Percentiles rank a stretch among this genome's conserved stretches.
These are phyloP conservation scores for Cryptococcus sp. DNA, from an alignment of 1,284 basidiomycete species.

Conservation along the genomic window DNA sequence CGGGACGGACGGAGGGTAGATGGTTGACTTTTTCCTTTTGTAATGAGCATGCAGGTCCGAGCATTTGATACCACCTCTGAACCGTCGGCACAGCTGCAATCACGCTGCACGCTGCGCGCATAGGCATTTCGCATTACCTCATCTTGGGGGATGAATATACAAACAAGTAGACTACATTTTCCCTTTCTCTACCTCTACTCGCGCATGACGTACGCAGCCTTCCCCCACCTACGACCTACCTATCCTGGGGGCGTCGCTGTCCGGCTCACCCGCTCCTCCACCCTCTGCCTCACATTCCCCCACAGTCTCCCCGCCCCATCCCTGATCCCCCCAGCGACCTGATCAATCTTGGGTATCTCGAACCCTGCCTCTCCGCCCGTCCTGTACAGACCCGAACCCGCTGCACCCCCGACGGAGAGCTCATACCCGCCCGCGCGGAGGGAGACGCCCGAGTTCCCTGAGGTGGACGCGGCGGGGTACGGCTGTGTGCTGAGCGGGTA, in stretches of 20 bases:
- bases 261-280: slow-evolving; percentile 80
- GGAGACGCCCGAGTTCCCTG: slow-evolving; percentile 58
- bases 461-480: slow-evolving; percentile 57
- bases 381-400: slow-evolving; percentile 76
- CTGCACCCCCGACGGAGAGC: slow-evolving; percentile 79
- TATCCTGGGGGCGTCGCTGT: slow-evolving; percentile 35
- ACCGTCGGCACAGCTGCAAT: too few species aligned
- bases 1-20: too few species aligned
- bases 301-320: slow-evolving; percentile 76
- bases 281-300: slow-evolving; percentile 81
- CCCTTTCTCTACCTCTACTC: too few species aligned
- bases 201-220: too few species aligned
- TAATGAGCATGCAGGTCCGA: slow-evolving; percentile 5
- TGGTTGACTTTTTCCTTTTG: neutral
- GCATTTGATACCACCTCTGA: neutral
- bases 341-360: slow-evolving; percentile 63
- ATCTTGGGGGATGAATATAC: too few species aligned
- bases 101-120: too few species aligned
- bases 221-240: too few species aligned
- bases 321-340: slow-evolving; percentile 55
- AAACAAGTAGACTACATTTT: too few species aligned
- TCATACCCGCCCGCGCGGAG: slow-evolving; percentile 87
- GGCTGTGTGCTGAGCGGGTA: slow-evolving; percentile 51
- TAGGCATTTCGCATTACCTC: too few species aligned
- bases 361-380: slow-evolving; percentile 65